A percentile compares a stretch with the other conserved stretches of the same genome.
phyloP scores from a whole-genome alignment of 23 red algal species.

The Gracilaria domingensis region DNA sequence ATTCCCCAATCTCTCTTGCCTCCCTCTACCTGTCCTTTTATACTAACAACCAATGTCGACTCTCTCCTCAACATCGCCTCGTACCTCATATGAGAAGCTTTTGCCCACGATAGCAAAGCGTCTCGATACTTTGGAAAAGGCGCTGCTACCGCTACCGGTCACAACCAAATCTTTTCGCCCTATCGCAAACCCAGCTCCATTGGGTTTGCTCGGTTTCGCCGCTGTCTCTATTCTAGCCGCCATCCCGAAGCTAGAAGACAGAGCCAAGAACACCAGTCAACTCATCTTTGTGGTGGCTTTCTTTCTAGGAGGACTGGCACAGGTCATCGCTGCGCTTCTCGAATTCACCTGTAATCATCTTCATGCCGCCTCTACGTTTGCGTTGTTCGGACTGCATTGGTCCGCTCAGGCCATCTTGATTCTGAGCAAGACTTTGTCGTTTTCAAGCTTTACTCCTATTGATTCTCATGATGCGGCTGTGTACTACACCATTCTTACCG shows the following conservation, averaged over 20 bases:
- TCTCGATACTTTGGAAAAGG: slow-evolving; percentile 10
- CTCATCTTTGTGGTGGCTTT: slow-evolving; percentile 35
- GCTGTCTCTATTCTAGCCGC: slow-evolving; percentile 21
- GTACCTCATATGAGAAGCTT: neutral
- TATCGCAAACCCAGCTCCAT: slow-evolving; percentile 34
- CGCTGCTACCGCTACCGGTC: slow-evolving; percentile 13
- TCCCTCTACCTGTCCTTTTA: too few species aligned
- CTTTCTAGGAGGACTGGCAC: slow-evolving; percentile 46
- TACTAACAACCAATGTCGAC: neutral
- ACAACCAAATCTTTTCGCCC: slow-evolving; percentile 35
- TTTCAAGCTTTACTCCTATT: neutral
- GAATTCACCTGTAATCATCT: slow-evolving; percentile 30
- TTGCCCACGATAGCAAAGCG: neutral
- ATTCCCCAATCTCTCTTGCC: too few species aligned
- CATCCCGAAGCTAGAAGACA: slow-evolving; percentile 34
- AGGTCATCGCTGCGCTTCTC: slow-evolving; percentile 34
- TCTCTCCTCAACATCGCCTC: neutral
- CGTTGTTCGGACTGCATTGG: slow-evolving; percentile 51
- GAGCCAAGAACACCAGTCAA: neutral
- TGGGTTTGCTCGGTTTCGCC: slow-evolving; percentile 44
- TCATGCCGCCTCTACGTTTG: slow-evolving; percentile 33
- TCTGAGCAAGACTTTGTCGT: neutral
- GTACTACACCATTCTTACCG: slow-evolving; percentile 26
- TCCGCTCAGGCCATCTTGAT: slow-evolving; percentile 18
- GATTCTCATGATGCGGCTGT: slow-evolving; percentile 5